Evolutionary conservation across 192 early-diverging fungal genomes (phyloP).

Genomic region (Backusella sp.): DNA sequence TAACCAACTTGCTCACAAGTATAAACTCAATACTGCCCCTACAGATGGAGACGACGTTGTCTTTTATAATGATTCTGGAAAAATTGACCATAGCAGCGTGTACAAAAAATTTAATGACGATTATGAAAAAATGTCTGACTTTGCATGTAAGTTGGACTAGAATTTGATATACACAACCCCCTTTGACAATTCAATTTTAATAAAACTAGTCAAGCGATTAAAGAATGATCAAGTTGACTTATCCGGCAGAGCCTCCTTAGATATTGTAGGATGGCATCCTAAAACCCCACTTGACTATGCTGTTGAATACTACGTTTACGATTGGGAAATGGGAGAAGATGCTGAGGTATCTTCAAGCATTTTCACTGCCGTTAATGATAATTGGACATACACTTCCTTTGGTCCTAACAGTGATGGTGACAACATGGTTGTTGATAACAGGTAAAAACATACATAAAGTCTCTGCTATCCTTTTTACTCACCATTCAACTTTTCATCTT

Average conservation of each 20-base stretch:
- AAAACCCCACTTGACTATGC: conserved; percentile 24
- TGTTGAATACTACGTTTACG: conserved; percentile 35
- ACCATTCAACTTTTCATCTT: not conserved
- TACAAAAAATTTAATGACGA: conserved; percentile 20
- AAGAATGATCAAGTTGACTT: conserved; percentile 25
- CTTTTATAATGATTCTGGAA: conserved; percentile 29
- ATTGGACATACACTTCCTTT: conserved; percentile 20
- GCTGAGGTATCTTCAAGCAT: conserved; percentile 21
- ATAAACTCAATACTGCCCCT: conserved; percentile 15
- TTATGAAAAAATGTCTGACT: not conserved
- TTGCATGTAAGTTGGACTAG: conserved; percentile 19
- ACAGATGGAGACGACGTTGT: conserved; percentile 31
- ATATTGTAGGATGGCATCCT: conserved; percentile 33
- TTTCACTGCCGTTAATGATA: conserved; percentile 14
- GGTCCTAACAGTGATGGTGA: conserved; percentile 30
- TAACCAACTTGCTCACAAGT: conserved; percentile 27
- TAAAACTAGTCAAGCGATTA: conserved; percentile 16
- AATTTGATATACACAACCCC: not conserved
- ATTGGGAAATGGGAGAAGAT: conserved; percentile 32
- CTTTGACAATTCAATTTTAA: not conserved
- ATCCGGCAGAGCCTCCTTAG: conserved; percentile 26
- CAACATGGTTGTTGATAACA: conserved; percentile 27
- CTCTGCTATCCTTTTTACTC: not conserved
- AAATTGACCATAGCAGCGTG: conserved; percentile 10
- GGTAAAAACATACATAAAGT: conserved; percentile 7